Percentiles rank a stretch among this genome's conserved stretches.
phyloP scores from a whole-genome alignment of 2,329 filamentous ascomycete species.

The Plenodomus lindquistii region DNA sequence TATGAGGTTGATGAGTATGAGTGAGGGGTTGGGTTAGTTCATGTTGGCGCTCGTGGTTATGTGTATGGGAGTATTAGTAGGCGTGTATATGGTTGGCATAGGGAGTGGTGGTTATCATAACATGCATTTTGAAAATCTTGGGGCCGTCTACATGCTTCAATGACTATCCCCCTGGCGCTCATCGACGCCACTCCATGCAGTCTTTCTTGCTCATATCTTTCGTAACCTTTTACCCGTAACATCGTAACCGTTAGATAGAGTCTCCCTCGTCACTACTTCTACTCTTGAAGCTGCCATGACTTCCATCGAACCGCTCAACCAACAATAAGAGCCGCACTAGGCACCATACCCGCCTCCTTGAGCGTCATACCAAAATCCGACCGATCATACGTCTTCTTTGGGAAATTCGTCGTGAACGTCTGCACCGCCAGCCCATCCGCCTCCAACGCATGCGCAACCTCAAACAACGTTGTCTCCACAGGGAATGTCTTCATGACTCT shows the following conservation, averaged over 20 bases:
- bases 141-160: neutral
- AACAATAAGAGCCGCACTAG: constrained; percentile 86
- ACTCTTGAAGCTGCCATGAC: no score
- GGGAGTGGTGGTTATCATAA: no score
- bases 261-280: neutral
- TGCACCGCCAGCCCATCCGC: constrained; percentile 72
- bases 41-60: no score
- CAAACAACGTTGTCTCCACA: constrained; percentile 88
- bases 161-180: neutral
- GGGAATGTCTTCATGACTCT: constrained; percentile 86
- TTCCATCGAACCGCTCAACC: constrained; percentile 26
- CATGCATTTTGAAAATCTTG: no score
- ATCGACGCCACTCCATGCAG: constrained; percentile 19
- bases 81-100: no score
- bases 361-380: constrained; percentile 85
- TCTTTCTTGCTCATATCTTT: neutral
- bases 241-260: no score
- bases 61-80: no score
- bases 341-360: constrained; percentile 87
- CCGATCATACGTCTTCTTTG: constrained; percentile 73
- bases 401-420: constrained; percentile 85
- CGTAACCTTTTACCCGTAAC: neutral
- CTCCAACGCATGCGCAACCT: constrained; percentile 77
- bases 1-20: constrained; percentile 47
- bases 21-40: constrained; percentile 9